A percentile compares a stretch with the other conserved stretches of the same genome.
phyloP scores from a whole-genome alignment of 352 stramenopile species.

The Lagenidium giganteum region DNA sequence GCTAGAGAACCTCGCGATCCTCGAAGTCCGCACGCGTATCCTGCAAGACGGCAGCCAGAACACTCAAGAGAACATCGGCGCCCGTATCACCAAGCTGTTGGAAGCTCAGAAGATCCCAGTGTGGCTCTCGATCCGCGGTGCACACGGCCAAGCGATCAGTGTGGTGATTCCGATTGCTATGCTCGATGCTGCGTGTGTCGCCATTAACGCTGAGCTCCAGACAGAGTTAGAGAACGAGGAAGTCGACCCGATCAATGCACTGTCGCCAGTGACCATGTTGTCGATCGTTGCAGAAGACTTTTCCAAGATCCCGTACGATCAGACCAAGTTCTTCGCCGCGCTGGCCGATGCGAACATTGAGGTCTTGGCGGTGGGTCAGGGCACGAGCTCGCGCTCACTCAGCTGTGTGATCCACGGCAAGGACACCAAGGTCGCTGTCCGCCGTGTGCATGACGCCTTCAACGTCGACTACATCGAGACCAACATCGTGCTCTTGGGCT shows the following conservation, averaged over 20 bases:
- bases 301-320: slow-evolving; percentile 62
- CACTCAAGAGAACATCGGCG: slow-evolving; percentile 62
- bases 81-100: slow-evolving; percentile 65
- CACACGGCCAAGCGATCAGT: slow-evolving; percentile 76
- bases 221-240: slow-evolving; percentile 61
- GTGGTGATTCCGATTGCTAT: slow-evolving; percentile 53
- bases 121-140: slow-evolving; percentile 77
- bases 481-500: slow-evolving; percentile 66
- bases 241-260: slow-evolving; percentile 61
- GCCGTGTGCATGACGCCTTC: slow-evolving; percentile 75
- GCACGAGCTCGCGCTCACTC: slow-evolving; percentile 71
- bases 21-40: slow-evolving; percentile 77
- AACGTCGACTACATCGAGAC: slow-evolving; percentile 74
- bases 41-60: slow-evolving; percentile 59
- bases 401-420: slow-evolving; percentile 66
- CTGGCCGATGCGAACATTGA: slow-evolving; percentile 63
- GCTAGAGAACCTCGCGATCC: slow-evolving; percentile 73
- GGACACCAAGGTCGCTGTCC: slow-evolving; percentile 73
- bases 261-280: slow-evolving; percentile 79
- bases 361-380: slow-evolving; percentile 69
- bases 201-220: slow-evolving; percentile 52
- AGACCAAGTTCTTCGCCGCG: slow-evolving; percentile 76
- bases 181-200: slow-evolving; percentile 25
- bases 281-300: slow-evolving; percentile 78
- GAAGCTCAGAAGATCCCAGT: slow-evolving; percentile 61